These are phyloP conservation scores for Penicillium digitatum DNA, from an alignment of 2,329 filamentous ascomycete genomes.

Conservation along the genomic window DNA sequence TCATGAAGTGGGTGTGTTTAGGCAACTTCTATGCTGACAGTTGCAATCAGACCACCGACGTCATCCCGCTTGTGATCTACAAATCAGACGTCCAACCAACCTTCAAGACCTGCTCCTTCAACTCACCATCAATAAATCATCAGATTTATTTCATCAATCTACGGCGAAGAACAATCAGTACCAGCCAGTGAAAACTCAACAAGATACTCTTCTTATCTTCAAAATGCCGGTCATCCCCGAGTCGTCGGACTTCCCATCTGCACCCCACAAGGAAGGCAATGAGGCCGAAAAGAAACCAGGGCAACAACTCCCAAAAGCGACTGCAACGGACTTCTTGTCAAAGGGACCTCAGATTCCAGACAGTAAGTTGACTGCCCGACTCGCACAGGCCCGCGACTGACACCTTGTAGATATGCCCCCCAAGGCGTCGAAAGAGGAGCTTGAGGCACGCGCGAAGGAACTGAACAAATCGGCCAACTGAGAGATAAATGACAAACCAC, in stretches of 20 bases:
- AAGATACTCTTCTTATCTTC: neutral
- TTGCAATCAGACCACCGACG: constrained; percentile 18
- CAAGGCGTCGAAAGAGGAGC: constrained; percentile 60
- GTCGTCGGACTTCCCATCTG: constrained; percentile 24
- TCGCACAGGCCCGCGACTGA: neutral
- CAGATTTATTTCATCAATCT: neutral
- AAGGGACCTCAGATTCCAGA: constrained; percentile 48
- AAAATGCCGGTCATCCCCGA: constrained; percentile 33
- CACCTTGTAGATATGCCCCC: constrained; percentile 37
- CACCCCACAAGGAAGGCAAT: constrained; percentile 17
- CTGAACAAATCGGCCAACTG: constrained; percentile 47
- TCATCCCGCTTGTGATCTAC: constrained; percentile 18
- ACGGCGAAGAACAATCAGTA: neutral
- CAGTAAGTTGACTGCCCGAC: constrained; percentile 23
- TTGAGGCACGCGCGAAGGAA: constrained; percentile 60
- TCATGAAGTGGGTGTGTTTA: neutral
- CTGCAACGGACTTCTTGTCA: constrained; percentile 33
- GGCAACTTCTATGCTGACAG: neutral
- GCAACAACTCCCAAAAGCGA: constrained; percentile 35
- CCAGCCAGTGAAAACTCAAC: neutral
- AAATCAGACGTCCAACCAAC: constrained; percentile 1
- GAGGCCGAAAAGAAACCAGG: constrained; percentile 25
- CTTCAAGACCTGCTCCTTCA: neutral
- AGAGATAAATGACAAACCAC: neutral
- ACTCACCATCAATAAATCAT: neutral